Evolutionary conservation across 345 rosid species (phyloP).

Genomic region (Erysimum cheiranthoides): DNA sequence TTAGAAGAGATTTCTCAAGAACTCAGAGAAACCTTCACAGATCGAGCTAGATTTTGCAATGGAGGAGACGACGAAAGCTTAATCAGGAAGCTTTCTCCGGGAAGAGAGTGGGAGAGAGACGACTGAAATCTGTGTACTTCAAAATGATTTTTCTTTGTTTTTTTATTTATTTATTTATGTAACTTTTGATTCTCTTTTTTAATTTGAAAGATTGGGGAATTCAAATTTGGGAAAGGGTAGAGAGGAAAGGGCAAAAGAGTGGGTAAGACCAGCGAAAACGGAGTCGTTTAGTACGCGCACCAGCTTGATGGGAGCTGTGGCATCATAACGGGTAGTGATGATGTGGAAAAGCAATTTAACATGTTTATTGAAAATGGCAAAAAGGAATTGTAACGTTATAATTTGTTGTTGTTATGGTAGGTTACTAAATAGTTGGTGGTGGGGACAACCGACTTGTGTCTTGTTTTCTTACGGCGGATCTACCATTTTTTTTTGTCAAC

Average conservation of each 20-base stretch:
- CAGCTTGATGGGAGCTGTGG: conserved; percentile 7
- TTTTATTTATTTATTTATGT: not conserved
- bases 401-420: conserved; percentile 22
- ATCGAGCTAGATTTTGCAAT: conserved; percentile 31
- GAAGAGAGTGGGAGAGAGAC: conserved; percentile 31
- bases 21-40: not conserved
- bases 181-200: conserved; percentile 24
- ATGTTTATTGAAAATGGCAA: not conserved
- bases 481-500: conserved; percentile 29
- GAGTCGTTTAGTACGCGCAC: conserved; percentile 12
- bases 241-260: conserved; percentile 26
- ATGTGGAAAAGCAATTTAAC: conserved; percentile 34
- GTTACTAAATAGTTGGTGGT: conserved; percentile 40
- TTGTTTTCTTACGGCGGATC: conserved; percentile 29
- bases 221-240: conserved; percentile 39
- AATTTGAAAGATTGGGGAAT: conserved; percentile 32
- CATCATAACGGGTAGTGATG: conserved; percentile 35
- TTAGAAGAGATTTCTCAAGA: not conserved
- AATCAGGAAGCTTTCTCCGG: conserved; percentile 33
- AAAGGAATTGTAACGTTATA: conserved; percentile 36
- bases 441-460: conserved; percentile 31
- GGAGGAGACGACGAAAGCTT: conserved; percentile 41
- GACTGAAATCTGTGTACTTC: conserved; percentile 46
- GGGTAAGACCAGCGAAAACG: conserved; percentile 18
- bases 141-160: conserved; percentile 29